Evolutionary conservation across 2,329 filamentous ascomycete genomes (phyloP), one percentile per base, ranked within the genome.

Genomic region (Sphaerostilbella broomeana): DNA sequence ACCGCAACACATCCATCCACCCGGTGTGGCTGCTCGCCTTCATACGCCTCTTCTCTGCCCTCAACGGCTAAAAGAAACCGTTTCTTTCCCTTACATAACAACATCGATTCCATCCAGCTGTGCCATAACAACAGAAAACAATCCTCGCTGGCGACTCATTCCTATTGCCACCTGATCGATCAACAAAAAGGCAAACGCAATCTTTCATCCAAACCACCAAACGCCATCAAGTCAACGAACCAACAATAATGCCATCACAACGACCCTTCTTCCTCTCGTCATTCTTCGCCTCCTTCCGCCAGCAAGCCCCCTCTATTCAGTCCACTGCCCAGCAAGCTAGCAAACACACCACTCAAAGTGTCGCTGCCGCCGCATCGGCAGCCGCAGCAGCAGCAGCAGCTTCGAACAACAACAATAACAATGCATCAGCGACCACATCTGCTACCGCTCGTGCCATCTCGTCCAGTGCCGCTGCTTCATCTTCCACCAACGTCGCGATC

Each of bases 211-310:
- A n/a, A n/a, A n/a, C n/a, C 32, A 25, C 9, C 6, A 40, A 22
- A 35, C 34, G 18, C n/a, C 31, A 39, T 17, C 5, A 28, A 28
- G 25, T 25, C n/a, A 28, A 27, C 19, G n/a, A 17, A 35, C 24
- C 15, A 28, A 30, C 26, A 21, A 39, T 21, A 30, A 73, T 73
- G 70, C 66, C 71, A 33, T 70, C 70, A 24, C 71, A 75, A 51
- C 68, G 71, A 35, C 70, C 72, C 32, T 75, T 69, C 57, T 74
- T 75, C 61, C 68, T 75, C 51, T 72, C 72, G 32, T 70, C 68
- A 52, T 73, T 75, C 61, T 65, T 75, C 57, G 68, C 70, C 55
- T 69, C 72, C 57, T 73, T 75, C 54, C 69, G 72, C 36, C 69
- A 70, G 42, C 68, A 68, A 51, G 55, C 60, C 10, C 58, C 65